Percentiles rank a stretch among this genome's conserved stretches.
Conservation (phyloP, 805 yeast species). For the Blastobotrys chiropterorum region DNA sequence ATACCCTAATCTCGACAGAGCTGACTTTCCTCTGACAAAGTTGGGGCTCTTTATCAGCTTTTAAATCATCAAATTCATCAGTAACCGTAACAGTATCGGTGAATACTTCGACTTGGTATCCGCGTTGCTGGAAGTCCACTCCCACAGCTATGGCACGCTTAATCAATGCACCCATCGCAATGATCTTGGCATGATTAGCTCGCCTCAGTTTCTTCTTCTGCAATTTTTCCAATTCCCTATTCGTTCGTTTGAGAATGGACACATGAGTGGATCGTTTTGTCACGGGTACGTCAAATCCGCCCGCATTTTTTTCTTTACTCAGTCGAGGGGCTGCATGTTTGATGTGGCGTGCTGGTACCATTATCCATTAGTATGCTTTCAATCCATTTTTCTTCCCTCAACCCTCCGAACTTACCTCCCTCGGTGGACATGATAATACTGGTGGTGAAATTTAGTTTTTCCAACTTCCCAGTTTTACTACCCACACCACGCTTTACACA, state of each 20-base stretch:
- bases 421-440: not conserved
- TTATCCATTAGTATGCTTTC: not conserved
- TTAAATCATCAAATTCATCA: conserved; percentile 45
- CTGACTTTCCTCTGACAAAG: conserved; percentile 36
- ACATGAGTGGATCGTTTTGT: conserved; percentile 66
- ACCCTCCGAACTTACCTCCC: not conserved
- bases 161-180: conserved; percentile 74
- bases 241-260: conserved; percentile 62
- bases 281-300: conserved; percentile 43
- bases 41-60: conserved; percentile 19
- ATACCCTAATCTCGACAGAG: conserved; percentile 40
- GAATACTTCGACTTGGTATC: conserved; percentile 48
- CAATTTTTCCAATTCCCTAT: conserved; percentile 44
- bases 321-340: conserved; percentile 50
- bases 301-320: conserved; percentile 31
- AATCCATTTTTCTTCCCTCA: not conserved
- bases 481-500: not conserved
- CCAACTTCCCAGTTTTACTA: not conserved
- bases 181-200: conserved; percentile 44
- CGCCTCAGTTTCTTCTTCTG: conserved; percentile 34
- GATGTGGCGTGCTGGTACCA: conserved; percentile 29
- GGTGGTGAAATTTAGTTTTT: not conserved
- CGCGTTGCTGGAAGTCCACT: conserved; percentile 46
- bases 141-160: conserved; percentile 60
- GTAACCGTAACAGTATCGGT: conserved; percentile 65